Base-by-base conservation (phyloP, 2,329 filamentous ascomycete genomes). In the Aschersonia sp. region DNA sequence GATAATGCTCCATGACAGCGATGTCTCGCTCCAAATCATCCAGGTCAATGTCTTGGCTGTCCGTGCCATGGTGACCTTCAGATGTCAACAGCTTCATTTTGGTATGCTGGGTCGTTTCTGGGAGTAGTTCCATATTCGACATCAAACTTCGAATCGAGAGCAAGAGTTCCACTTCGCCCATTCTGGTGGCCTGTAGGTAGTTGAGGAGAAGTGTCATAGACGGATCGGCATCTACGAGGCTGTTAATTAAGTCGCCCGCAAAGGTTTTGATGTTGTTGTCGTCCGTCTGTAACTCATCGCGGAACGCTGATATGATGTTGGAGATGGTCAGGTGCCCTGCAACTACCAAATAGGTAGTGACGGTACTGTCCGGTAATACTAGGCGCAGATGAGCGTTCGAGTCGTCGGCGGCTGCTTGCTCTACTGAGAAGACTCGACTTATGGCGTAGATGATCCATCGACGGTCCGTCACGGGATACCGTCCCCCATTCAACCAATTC, bases 91-190 rank as follows among this genome's bases (percentile, higher is more conserved):
- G 57, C 47, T 65, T 65, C 30, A 54, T 60, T 29, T 51, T 55
- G 10, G 54, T 64, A 46, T 55, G 53, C 53, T 56, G 63, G 48
- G 54, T 63, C 7, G 60, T 52, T 46, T 73, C 69, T 32, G 70
- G 67, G 29, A 78, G 67, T 35, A 80, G 61, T 51, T 83, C 82
- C 41, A 89, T 72, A 54, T 80, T 88, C 44, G 77, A 72, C 68
- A 89, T 83, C 12, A 89, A 68, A 2, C 76, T 65, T 47, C 78
- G 75, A 47, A 89, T 75, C 4, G 80, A 76, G 48, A 81, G 68
- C 2, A 87, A 71, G 5, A 89, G 69, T 58, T 89, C 84, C 3
- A 73, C 65, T 41, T 83, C 70, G 3, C 79, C 77, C 20, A 88
- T 71, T 55, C 78, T 77, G 5, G 82, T 84, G 5, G 74, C 73